A percentile compares a stretch with the other conserved stretches of the same genome.
Evolutionary conservation across 352 stramenopile species (phyloP).

Genomic region (Globisporangium megalacanthum): DNA sequence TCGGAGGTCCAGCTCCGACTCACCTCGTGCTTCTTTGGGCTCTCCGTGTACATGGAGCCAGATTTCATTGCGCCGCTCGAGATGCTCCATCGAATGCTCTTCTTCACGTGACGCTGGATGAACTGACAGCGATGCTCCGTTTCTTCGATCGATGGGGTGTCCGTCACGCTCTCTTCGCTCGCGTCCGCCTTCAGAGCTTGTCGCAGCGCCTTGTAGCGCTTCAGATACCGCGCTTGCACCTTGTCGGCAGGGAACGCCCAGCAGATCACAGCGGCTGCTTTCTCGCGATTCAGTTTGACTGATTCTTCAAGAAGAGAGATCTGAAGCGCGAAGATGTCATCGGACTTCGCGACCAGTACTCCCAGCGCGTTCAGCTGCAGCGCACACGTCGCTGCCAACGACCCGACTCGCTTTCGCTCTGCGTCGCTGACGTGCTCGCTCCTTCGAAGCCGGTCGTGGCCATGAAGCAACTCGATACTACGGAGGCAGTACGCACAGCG

Average conservation of each 20-base stretch:
- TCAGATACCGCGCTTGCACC: slow-evolving; percentile 25
- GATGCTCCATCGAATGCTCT: slow-evolving; percentile 8
- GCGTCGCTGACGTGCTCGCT: background rate
- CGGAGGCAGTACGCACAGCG: slow-evolving; percentile 21
- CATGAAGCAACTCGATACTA: slow-evolving; percentile 11
- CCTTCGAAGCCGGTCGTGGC: background rate
- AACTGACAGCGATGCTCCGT: slow-evolving; percentile 19
- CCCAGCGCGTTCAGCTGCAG: slow-evolving; percentile 30
- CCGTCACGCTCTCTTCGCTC: background rate
- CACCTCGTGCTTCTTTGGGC: slow-evolving; percentile 10
- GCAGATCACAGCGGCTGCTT: slow-evolving; percentile 20
- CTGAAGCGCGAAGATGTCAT: slow-evolving; percentile 27
- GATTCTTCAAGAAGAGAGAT: slow-evolving; percentile 35
- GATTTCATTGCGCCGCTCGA: slow-evolving; percentile 3
- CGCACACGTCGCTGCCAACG: slow-evolving; percentile 28
- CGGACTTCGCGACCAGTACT: slow-evolving; percentile 10
- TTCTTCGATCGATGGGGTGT: slow-evolving; percentile 15
- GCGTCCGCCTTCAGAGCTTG: slow-evolving; percentile 7
- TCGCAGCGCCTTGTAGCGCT: slow-evolving; percentile 25
- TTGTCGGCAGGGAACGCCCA: slow-evolving; percentile 26
- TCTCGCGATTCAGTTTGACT: slow-evolving; percentile 16
- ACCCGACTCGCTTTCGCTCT: slow-evolving; percentile 12
- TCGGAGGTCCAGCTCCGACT: slow-evolving; percentile 4
- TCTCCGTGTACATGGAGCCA: background rate
- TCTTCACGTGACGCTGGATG: slow-evolving; percentile 18